Conservation (phyloP, 1,284 basidiomycete species). For the Leccinum pachyderme region DNA sequence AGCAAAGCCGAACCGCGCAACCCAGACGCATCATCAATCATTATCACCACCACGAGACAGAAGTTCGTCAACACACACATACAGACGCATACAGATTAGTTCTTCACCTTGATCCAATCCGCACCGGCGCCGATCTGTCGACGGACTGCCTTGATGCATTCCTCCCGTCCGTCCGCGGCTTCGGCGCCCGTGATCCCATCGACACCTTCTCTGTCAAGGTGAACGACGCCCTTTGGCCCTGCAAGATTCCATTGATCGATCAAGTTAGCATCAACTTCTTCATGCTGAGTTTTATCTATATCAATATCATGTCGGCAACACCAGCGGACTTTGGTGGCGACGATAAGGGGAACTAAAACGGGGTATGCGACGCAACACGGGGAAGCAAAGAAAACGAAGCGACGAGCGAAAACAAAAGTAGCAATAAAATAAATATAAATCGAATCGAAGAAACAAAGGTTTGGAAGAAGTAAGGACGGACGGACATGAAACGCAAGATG, state of each 20-base stretch:
- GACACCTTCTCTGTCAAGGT: slow-evolving; percentile 48
- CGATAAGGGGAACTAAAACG: slow-evolving; percentile 14
- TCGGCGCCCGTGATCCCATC: slow-evolving; percentile 59
- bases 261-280: neutral
- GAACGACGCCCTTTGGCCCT: slow-evolving; percentile 56
- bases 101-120: slow-evolving; percentile 58
- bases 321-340: slow-evolving; percentile 13
- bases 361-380: slow-evolving; percentile 3
- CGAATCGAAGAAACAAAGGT: neutral
- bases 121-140: slow-evolving; percentile 67
- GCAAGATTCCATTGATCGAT: slow-evolving; percentile 2
- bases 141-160: slow-evolving; percentile 55
- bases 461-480: neutral
- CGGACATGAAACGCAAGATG: slow-evolving; percentile 18
- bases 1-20: neutral
- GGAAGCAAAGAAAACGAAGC: neutral
- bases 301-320: slow-evolving; percentile 1
- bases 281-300: neutral
- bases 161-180: slow-evolving; percentile 56
- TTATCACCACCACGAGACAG: neutral
- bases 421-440: neutral
- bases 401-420: neutral
- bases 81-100: slow-evolving; percentile 5
- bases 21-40: neutral
- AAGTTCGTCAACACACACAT: slow-evolving; percentile 5